Conservation (phyloP, 352 stramenopile species). For the Stramenopiles sp. region DNA sequence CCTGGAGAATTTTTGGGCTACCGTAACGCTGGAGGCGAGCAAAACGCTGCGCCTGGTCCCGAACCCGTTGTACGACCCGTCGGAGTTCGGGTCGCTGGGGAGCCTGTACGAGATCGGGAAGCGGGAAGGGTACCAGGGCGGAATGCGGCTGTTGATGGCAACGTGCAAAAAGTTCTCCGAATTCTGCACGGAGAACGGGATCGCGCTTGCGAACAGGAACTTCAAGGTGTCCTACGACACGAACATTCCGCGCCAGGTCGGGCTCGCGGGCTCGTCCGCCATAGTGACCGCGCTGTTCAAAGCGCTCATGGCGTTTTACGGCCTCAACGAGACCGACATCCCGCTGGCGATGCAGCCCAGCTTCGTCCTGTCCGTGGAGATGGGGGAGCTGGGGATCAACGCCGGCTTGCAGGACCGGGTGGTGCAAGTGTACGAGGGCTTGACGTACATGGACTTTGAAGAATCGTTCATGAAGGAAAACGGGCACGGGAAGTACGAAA, state of each 20-base stretch:
- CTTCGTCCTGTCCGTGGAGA: constrained; percentile 29
- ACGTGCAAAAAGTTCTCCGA: constrained; percentile 29
- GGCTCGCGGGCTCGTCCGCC: constrained; percentile 28
- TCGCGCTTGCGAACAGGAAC: constrained; percentile 22
- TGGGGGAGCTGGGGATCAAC: constrained; percentile 31
- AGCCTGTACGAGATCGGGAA: constrained; percentile 20
- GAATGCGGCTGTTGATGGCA: constrained; percentile 26
- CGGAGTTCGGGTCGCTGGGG: constrained; percentile 21
- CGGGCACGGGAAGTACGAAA: constrained; percentile 22
- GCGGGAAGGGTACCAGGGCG: constrained; percentile 25
- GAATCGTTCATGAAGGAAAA: constrained; percentile 18
- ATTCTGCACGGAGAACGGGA: constrained; percentile 17
- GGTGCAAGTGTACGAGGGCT: constrained; percentile 29
- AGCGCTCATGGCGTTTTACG: constrained; percentile 25
- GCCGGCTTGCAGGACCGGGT: constrained; percentile 32
- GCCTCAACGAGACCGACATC: constrained; percentile 21
- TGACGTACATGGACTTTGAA: constrained; percentile 32
- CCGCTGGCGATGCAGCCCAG: constrained; percentile 20
- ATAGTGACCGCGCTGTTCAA: constrained; percentile 28
- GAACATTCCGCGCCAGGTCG: constrained; percentile 30
- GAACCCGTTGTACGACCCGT: constrained; percentile 27
- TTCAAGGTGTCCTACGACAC: constrained; percentile 26
- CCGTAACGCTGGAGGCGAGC: constrained; percentile 16
- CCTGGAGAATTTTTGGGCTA: constrained; percentile 27
- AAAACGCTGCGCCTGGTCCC: constrained; percentile 19